phyloP scores from a whole-genome alignment of 2,329 filamentous ascomycete genomes.

The Fusarium buxicola region DNA sequence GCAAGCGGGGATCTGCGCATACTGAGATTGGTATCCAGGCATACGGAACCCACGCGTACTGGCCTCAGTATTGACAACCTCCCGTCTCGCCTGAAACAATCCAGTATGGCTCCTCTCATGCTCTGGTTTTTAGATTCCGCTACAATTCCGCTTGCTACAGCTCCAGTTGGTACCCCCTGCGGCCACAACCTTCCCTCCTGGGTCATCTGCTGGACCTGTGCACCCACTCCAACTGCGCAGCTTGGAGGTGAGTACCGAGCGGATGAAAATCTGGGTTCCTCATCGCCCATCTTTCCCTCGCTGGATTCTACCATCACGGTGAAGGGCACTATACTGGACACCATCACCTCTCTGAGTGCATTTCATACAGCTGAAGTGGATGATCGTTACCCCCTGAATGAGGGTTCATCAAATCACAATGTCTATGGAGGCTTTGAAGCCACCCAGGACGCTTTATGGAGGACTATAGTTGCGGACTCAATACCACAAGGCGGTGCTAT shows the following conservation, averaged over 20 bases:
- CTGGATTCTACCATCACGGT: neutral
- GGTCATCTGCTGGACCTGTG: slow-evolving; percentile 12
- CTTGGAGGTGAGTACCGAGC: neutral
- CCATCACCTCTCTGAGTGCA: neutral
- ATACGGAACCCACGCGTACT: neutral
- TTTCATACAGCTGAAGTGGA: neutral
- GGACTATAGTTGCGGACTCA: slow-evolving; percentile 7
- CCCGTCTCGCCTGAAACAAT: neutral
- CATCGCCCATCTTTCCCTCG: neutral
- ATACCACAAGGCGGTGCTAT: neutral
- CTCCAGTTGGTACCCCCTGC: neutral
- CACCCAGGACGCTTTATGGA: neutral
- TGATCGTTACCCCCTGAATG: neutral
- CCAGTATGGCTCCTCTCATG: neutral
- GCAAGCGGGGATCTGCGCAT: neutral
- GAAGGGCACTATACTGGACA: neutral
- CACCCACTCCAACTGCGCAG: neutral
- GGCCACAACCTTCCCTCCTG: slow-evolving; percentile 1
- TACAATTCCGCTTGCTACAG: neutral
- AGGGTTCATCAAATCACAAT: fast-evolving
- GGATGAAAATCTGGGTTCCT: fast-evolving
- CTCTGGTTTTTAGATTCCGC: neutral
- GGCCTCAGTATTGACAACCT: neutral
- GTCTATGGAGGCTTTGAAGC: neutral
- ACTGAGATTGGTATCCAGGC: neutral